Percentiles rank a stretch among this genome's conserved stretches.
These are phyloP conservation scores for Russula virescens DNA, from an alignment of 768 basidiomycete genomes.

Conservation along the genomic window DNA sequence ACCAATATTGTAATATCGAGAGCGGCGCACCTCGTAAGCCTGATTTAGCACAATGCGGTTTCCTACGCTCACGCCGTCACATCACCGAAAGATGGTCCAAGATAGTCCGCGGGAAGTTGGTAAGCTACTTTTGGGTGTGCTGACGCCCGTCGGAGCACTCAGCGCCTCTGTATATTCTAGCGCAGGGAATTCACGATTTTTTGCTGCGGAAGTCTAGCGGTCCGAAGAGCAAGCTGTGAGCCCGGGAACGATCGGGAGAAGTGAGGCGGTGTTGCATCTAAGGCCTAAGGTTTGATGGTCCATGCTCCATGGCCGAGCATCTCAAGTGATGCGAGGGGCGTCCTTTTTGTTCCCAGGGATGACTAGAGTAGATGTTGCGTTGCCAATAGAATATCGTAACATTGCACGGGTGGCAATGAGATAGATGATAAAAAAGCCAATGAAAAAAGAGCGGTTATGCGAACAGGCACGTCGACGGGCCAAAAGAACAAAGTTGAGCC, in stretches of 20 bases:
- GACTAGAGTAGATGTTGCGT: too few relatives aligned
- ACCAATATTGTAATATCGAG: conserved; percentile 30
- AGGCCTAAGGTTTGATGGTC: neutral
- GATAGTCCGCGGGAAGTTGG: conserved; percentile 22
- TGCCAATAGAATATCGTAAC: too few relatives aligned
- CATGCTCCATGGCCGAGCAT: too few relatives aligned
- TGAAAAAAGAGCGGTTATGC: too few relatives aligned
- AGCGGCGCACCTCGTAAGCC: conserved; percentile 31
- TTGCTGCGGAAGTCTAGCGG: neutral
- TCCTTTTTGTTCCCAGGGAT: too few relatives aligned
- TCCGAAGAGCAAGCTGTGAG: conserved; percentile 12
- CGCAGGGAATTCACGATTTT: conserved; percentile 20
- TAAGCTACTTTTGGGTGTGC: conserved; percentile 2
- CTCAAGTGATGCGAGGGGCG: neutral
- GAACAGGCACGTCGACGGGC: too few relatives aligned
- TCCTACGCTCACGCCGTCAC: neutral
- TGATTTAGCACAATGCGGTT: neutral
- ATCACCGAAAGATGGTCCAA: conserved; percentile 15
- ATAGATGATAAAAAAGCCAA: too few relatives aligned
- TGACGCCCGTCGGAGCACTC: too few relatives aligned
- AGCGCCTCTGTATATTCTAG: neutral
- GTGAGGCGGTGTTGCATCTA: neutral
- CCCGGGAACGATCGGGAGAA: neutral
- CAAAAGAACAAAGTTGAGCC: too few relatives aligned
- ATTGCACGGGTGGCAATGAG: too few relatives aligned